Percentiles rank a stretch among this genome's conserved stretches.
Evolutionary conservation across 495 filamentous ascomycete species (phyloP).

Genomic region (Aeminium ludgeri): DNA sequence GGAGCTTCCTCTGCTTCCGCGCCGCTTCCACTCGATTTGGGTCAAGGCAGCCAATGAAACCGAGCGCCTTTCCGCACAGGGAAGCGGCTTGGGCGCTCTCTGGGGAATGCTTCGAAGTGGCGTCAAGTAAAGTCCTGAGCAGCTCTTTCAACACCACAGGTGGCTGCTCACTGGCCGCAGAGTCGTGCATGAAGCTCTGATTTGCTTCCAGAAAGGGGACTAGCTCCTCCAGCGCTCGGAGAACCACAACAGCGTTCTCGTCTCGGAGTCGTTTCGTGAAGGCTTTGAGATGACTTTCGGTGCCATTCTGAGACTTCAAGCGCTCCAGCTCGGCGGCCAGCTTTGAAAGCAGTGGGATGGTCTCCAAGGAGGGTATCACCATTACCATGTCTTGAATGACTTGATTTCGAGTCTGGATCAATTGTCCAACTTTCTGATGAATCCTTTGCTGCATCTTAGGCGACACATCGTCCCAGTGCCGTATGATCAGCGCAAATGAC

Average conservation of each 20-base stretch:
- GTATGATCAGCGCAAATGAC: constrained; percentile 70
- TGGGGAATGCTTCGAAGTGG: constrained; percentile 59
- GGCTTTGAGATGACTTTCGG: constrained; percentile 45
- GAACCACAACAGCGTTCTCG: constrained; percentile 70
- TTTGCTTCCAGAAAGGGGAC: constrained; percentile 50
- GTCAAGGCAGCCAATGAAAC: constrained; percentile 79
- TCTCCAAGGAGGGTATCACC: constrained; percentile 59
- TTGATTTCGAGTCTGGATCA: constrained; percentile 43
- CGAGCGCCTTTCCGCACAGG: constrained; percentile 64
- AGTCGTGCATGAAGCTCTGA: constrained; percentile 65
- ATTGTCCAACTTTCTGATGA: constrained; percentile 40
- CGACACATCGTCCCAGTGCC: constrained; percentile 58
- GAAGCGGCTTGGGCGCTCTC: constrained; percentile 45
- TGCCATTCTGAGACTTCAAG: constrained; percentile 43
- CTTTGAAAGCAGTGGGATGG: constrained; percentile 50
- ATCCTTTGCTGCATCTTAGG: constrained; percentile 39
- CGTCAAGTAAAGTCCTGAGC: constrained; percentile 64
- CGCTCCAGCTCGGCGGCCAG: constrained; percentile 45
- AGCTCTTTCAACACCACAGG: constrained; percentile 54
- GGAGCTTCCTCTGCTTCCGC: constrained; percentile 58
- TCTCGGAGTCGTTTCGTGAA: constrained; percentile 58
- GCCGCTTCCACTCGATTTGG: constrained; percentile 72
- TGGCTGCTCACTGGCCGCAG: constrained; percentile 72
- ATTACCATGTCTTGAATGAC: constrained; percentile 47
- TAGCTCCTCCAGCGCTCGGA: constrained; percentile 62